Evolutionary conservation across 2,329 filamentous ascomycete species (phyloP), one percentile per base, ranked within the genome.

Genomic region (Colletotrichum sp.): DNA sequence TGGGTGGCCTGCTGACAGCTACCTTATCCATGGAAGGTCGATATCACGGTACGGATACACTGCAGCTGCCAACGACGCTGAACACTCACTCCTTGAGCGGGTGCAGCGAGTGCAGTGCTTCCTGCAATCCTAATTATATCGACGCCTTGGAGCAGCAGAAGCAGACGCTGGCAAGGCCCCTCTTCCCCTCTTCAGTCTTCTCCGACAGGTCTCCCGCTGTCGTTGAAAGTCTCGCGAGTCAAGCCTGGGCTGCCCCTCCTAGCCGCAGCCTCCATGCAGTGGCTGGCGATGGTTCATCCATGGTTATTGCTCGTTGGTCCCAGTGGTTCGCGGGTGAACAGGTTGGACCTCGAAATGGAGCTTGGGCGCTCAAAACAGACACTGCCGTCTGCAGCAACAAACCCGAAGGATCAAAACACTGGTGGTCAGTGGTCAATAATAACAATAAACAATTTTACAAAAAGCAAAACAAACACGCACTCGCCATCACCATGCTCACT

Each of bases 201-300:
- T 24, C 59, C 59, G 18, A 32, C 59, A 32, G 30, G 26, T 71
- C 36, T 48, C 18, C 66, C 52, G 66, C 22, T 59, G 32, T 28
- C 60, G 48, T 66, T 36, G 8, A 62, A 75, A 52, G 68, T 55
- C 72, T 75, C 68, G 26, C 69, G 69, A 75, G 72, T 72, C 72
- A 75, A 75, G 69, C 55, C 52, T 30, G 32, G 13, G 32, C 52
- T 39, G 18, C 65, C 26, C 13, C 66, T 55, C 48, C 22, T 44
- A 34, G 34, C 34, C 65, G 39, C 32, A 44, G 34, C 66, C 66
- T 55, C 55, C 28, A 57, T 8, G 15, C 39, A n/a, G 52, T 62
- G 62, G 72, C 55, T 55, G 68, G 44, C 48, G 28, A 67, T 71
- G 72, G 68, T 63, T 72, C 39, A 71, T 72, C 69, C 72, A 67